Evolutionary conservation across 306 rosid genomes (phyloP).

Genomic region (Leucaena leucocephala): DNA sequence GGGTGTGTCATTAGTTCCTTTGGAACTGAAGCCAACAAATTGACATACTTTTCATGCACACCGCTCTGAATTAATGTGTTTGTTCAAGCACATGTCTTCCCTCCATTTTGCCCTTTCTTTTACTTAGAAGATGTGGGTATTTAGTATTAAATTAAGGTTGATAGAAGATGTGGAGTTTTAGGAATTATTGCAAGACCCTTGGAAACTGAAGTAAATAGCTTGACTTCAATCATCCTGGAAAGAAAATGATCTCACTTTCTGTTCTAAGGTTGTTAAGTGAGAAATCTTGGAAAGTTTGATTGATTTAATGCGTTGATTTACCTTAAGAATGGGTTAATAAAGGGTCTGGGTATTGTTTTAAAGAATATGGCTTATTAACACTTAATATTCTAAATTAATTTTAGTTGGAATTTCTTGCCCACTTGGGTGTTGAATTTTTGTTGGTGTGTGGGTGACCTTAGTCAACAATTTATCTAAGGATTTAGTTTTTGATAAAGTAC

Average conservation of each 20-base stretch:
- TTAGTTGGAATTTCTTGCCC: slow-evolving; percentile 13
- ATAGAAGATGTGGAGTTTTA: background rate
- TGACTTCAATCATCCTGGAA: slow-evolving; percentile 13
- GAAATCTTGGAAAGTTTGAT: slow-evolving; percentile 25
- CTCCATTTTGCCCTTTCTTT: background rate
- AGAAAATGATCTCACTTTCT: slow-evolving; percentile 8
- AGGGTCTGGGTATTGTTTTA: slow-evolving; percentile 1
- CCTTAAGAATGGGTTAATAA: slow-evolving; percentile 23
- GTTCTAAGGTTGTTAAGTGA: slow-evolving; percentile 22
- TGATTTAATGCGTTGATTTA: slow-evolving; percentile 17
- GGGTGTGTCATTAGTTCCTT: background rate
- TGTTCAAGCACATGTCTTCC: background rate
- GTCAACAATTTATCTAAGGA: background rate
- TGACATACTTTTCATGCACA: background rate
- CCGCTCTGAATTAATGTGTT: background rate
- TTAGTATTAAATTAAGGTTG: slow-evolving; percentile 21
- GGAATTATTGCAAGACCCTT: slow-evolving; percentile 5
- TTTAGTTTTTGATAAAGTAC: no score
- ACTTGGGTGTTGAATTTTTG: slow-evolving; percentile 4
- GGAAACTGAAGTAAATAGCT: slow-evolving; percentile 1
- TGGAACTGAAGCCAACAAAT: background rate
- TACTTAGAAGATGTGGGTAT: background rate
- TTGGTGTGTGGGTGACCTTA: slow-evolving; percentile 4
- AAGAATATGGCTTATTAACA: slow-evolving; percentile 28
- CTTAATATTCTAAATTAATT: slow-evolving; percentile 16